Evolutionary conservation across 129 eudicot genomes (phyloP).

Genomic region (Lactuca sativa): DNA sequence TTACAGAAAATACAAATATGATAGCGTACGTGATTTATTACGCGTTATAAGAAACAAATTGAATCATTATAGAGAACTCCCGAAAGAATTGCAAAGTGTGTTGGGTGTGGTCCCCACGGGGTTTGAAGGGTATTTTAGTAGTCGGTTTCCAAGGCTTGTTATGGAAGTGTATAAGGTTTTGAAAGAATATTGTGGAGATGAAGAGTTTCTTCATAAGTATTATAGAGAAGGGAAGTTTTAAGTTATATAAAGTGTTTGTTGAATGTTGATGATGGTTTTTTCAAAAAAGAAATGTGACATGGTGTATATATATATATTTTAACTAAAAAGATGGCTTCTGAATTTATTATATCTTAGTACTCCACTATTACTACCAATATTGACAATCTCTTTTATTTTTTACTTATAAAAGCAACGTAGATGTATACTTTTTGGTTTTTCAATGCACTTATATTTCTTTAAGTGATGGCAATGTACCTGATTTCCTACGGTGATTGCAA

Average conservation of each 20-base stretch:
- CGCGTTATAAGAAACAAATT: conserved; percentile 84
- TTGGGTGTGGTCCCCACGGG: conserved; percentile 79
- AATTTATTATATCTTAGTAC: too few species aligned
- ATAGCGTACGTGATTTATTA: conserved; percentile 76
- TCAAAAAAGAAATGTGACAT: conserved; percentile 3
- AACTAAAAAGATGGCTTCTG: background rate
- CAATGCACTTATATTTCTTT: too few species aligned
- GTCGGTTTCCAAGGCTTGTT: conserved; percentile 72
- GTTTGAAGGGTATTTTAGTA: conserved; percentile 62
- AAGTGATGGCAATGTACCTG: too few species aligned
- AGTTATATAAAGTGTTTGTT: conserved; percentile 3
- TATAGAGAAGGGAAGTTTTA: conserved; percentile 37
- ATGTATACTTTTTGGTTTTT: too few species aligned
- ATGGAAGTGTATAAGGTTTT: conserved; percentile 72
- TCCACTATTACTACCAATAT: too few species aligned
- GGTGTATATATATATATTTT: conserved; percentile 17
- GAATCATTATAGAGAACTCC: conserved; percentile 79
- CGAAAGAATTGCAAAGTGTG: conserved; percentile 52
- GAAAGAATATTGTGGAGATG: conserved; percentile 50
- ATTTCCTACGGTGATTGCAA: too few species aligned
- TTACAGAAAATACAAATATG: conserved; percentile 67
- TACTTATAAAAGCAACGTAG: too few species aligned
- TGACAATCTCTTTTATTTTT: too few species aligned
- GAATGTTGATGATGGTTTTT: background rate
- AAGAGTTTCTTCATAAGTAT: conserved; percentile 58